Conservation (phyloP, 2,329 filamentous ascomycete genomes). For the Sarocladiaceae sp. region DNA sequence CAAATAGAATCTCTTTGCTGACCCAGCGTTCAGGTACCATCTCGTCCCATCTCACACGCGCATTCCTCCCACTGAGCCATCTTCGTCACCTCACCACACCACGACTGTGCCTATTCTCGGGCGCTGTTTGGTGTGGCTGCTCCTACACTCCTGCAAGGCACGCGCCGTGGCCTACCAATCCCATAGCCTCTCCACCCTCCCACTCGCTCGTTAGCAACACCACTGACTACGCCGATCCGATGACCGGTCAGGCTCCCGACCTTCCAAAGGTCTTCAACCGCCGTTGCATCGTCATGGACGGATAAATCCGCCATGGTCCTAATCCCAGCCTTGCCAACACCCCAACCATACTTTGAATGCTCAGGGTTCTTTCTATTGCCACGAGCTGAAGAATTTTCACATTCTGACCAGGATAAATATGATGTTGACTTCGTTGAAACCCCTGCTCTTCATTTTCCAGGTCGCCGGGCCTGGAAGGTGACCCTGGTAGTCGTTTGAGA, state of each 20-base stretch:
- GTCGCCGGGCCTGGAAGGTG: background rate
- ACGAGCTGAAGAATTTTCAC: background rate
- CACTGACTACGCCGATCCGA: slow-evolving; percentile 1
- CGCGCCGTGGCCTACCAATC: slow-evolving; percentile 5
- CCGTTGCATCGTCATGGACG: slow-evolving; percentile 1
- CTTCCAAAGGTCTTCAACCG: background rate
- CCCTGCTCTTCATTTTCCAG: slow-evolving; percentile 3
- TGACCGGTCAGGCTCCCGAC: slow-evolving; percentile 2
- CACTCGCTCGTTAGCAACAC: background rate
- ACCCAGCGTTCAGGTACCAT: slow-evolving; percentile 3
- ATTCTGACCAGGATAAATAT: background rate
- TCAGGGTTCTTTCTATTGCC: background rate
- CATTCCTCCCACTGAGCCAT: background rate
- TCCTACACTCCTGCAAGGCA: slow-evolving; percentile 6
- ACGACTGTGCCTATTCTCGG: background rate
- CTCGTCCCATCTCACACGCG: background rate
- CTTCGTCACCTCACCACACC: no score
- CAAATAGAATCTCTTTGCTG: background rate
- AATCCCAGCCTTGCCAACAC: background rate
- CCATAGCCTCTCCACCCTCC: slow-evolving; percentile 1
- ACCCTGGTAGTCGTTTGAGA: background rate
- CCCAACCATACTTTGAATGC: background rate
- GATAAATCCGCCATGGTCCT: background rate
- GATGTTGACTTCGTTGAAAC: background rate
- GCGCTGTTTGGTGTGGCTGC: background rate